Evolutionary conservation across 805 yeast genomes (phyloP).

Genomic region (Saccharomycopsis amapae): DNA sequence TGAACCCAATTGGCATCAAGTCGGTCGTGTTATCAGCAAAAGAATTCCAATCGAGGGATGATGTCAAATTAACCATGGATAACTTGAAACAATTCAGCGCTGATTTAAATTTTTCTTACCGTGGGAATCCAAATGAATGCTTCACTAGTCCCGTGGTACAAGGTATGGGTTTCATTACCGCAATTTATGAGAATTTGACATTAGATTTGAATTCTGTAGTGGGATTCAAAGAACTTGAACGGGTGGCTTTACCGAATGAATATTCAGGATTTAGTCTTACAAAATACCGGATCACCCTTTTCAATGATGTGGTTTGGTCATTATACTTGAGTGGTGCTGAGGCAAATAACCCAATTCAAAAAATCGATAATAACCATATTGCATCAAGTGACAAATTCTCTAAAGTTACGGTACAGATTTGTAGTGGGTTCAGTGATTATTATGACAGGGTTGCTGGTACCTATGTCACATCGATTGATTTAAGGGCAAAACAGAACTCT

Average conservation of each 20-base stretch:
- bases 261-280: conserved; percentile 30
- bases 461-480: conserved; percentile 44
- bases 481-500: conserved; percentile 45
- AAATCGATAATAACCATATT: conserved; percentile 30
- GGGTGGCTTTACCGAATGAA: conserved; percentile 29
- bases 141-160: conserved; percentile 33
- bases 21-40: conserved; percentile 43
- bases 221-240: conserved; percentile 37
- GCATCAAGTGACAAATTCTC: conserved; percentile 35
- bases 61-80: conserved; percentile 36
- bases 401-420: conserved; percentile 44
- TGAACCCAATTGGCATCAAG: conserved; percentile 51
- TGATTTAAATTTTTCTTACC: conserved; percentile 38
- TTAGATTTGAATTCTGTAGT: conserved; percentile 40
- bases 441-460: conserved; percentile 67
- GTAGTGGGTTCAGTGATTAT: conserved; percentile 41
- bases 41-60: conserved; percentile 31
- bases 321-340: conserved; percentile 40
- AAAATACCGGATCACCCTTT: conserved; percentile 49
- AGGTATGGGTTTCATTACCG: conserved; percentile 55
- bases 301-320: conserved; percentile 46
- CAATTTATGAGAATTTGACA: conserved; percentile 38
- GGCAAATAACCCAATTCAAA: conserved; percentile 22
- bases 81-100: conserved; percentile 33
- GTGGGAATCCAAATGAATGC: conserved; percentile 31